Conservation (phyloP, 768 basidiomycete species). For the Boletus subcaerulescens region DNA sequence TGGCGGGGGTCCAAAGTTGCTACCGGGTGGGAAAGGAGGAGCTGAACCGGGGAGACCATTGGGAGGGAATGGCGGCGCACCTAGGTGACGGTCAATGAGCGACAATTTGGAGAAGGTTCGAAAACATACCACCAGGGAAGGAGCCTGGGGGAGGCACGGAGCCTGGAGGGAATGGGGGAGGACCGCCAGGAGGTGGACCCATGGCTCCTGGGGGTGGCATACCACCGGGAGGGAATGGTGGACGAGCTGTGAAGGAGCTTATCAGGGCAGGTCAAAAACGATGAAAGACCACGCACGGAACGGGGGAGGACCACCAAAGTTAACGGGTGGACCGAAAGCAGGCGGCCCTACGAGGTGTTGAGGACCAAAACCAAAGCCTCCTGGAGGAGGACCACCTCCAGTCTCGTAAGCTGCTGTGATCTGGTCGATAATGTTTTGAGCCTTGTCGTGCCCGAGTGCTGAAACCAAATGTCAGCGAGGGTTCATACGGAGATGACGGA, state of each 20-base stretch:
- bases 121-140: conserved; percentile 46
- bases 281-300: conserved; percentile 15
- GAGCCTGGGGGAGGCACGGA: conserved; percentile 45
- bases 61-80: conserved; percentile 53
- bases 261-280: conserved; percentile 1
- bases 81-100: conserved; percentile 19
- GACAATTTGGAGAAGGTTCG: background rate
- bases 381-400: conserved; percentile 80
- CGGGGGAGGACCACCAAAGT: conserved; percentile 50
- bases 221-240: conserved; percentile 66
- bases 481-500: background rate
- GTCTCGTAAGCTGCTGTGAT: conserved; percentile 93
- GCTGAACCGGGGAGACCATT: conserved; percentile 32
- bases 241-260: conserved; percentile 44
- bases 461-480: conserved; percentile 14
- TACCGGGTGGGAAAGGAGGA: conserved; percentile 31
- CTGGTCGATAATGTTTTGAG: conserved; percentile 97
- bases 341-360: conserved; percentile 65
- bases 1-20: conserved; percentile 37
- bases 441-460: conserved; percentile 94
- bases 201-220: conserved; percentile 48
- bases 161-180: conserved; percentile 73
- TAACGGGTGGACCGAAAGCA: conserved; percentile 51
- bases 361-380: conserved; percentile 83
- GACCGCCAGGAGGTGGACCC: conserved; percentile 55